Conservation (phyloP, 2,329 filamentous ascomycete species). For the Aspergillus tanneri region DNA sequence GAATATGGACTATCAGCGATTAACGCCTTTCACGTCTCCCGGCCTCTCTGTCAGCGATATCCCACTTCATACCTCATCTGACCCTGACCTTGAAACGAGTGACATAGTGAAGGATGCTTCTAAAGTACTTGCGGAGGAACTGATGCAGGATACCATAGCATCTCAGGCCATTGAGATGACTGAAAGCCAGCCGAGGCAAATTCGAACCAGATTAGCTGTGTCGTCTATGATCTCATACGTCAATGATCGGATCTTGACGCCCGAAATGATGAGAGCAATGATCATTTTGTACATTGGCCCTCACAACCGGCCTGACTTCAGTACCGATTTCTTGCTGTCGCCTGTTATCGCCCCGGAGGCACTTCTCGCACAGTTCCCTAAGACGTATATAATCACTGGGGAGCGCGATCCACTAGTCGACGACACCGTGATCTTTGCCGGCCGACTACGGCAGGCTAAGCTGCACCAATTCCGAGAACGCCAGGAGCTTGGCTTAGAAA, state of each 20-base stretch:
- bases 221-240: slow-evolving; percentile 98
- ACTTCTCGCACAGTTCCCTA: slow-evolving; percentile 82
- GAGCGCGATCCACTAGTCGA: slow-evolving; percentile 95
- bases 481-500: slow-evolving; percentile 57
- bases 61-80: slow-evolving; percentile 19
- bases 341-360: slow-evolving; percentile 85
- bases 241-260: slow-evolving; percentile 88
- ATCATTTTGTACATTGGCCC: slow-evolving; percentile 96
- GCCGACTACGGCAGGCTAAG: slow-evolving; percentile 78
- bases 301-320: slow-evolving; percentile 88
- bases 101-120: slow-evolving; percentile 24
- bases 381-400: slow-evolving; percentile 89
- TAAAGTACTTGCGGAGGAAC: slow-evolving; percentile 27
- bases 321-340: slow-evolving; percentile 84
- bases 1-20: slow-evolving; percentile 79
- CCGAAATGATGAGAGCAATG: slow-evolving; percentile 99
- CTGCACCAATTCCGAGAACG: slow-evolving; percentile 56
- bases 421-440: slow-evolving; percentile 94
- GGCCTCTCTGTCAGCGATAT: slow-evolving; percentile 72
- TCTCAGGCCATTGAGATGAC: slow-evolving; percentile 36
- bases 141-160: slow-evolving; percentile 34
- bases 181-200: slow-evolving; percentile 44
- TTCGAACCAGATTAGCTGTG: slow-evolving; percentile 86
- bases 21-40: slow-evolving; percentile 72
- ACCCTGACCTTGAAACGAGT: slow-evolving; percentile 15